Percentiles rank a stretch among this genome's conserved stretches.
Evolutionary conservation across 2,329 filamentous ascomycete species (phyloP).

Genomic region (Nemania sp.): DNA sequence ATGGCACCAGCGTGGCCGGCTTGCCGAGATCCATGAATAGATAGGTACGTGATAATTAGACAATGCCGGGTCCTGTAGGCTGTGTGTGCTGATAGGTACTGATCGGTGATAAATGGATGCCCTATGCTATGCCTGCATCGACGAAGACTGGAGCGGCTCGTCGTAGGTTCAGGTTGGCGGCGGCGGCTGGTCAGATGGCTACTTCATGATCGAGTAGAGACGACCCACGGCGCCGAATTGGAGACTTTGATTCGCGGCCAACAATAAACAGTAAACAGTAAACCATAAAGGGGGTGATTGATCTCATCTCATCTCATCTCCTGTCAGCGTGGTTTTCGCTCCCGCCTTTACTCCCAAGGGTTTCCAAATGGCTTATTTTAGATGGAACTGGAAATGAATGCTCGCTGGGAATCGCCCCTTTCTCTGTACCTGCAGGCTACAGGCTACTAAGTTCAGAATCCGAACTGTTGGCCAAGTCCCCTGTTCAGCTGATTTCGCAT

Average conservation of each 20-base stretch:
- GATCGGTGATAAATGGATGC: background rate
- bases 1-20: too few relatives aligned
- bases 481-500: slow-evolving; percentile 16
- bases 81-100: too few relatives aligned
- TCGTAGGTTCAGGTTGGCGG: background rate
- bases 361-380: background rate
- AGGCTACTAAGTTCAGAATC: too few relatives aligned
- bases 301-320: background rate
- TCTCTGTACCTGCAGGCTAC: too few relatives aligned
- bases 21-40: background rate
- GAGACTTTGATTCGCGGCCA: background rate
- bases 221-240: background rate
- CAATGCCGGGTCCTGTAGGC: background rate
- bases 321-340: background rate
- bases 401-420: background rate
- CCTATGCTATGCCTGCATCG: background rate
- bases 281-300: too few relatives aligned
- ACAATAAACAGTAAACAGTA: too few relatives aligned
- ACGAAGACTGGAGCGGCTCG: background rate
- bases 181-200: background rate
- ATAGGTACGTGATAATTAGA: background rate
- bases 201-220: background rate
- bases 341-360: too few relatives aligned
- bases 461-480: background rate
- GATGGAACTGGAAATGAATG: background rate